These are phyloP conservation scores for Suillus variegatus DNA, from an alignment of 768 basidiomycete species.

Conservation along the genomic window DNA sequence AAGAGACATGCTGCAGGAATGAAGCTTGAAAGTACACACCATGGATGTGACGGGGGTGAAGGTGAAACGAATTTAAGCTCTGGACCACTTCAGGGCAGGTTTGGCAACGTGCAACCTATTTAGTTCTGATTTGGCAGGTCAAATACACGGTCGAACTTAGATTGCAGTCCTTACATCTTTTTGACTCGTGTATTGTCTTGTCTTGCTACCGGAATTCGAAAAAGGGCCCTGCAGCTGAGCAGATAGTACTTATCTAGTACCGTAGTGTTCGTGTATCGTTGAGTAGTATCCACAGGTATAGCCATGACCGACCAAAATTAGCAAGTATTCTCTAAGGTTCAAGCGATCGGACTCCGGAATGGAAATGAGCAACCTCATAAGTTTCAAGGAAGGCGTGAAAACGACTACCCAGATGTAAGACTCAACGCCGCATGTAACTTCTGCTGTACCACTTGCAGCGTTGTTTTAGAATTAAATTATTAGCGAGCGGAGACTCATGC, in stretches of 20 bases:
- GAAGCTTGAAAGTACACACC: conserved; percentile 27
- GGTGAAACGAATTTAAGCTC: conserved; percentile 34
- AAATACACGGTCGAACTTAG: neutral
- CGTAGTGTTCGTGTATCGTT: neutral
- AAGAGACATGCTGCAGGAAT: neutral
- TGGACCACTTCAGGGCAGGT: conserved; percentile 41
- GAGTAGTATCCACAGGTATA: neutral
- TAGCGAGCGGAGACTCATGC: neutral
- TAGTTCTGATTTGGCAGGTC: conserved; percentile 13
- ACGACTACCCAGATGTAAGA: neutral
- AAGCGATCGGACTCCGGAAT: neutral
- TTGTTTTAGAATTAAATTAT: neutral
- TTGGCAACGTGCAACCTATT: neutral
- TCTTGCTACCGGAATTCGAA: too few species aligned
- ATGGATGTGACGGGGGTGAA: conserved; percentile 26
- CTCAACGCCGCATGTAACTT: neutral
- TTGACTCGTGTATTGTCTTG: neutral
- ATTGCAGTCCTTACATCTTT: neutral
- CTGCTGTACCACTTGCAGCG: neutral
- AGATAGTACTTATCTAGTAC: neutral
- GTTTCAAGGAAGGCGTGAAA: neutral
- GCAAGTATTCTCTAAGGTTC: neutral
- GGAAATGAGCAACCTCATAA: neutral
- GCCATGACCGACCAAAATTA: neutral
- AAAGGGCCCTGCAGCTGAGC: neutral